Percentiles rank a stretch among this genome's conserved stretches.
Conservation (phyloP, 352 stramenopile species). For the Globisporangium cystogenes region DNA sequence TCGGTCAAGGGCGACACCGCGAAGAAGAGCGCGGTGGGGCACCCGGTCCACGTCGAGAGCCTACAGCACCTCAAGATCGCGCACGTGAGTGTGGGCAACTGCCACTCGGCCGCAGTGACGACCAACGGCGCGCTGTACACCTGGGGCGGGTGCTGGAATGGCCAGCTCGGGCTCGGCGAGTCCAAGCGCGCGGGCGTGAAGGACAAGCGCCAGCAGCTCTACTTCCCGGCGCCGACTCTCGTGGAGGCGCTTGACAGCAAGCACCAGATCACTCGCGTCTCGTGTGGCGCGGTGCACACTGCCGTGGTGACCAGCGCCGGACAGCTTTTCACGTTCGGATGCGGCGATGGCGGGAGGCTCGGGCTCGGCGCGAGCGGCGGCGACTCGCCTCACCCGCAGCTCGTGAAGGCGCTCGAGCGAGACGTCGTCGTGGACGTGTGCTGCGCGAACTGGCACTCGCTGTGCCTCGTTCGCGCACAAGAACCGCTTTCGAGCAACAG, state of each 20-base stretch:
- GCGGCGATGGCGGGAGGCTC: constrained; percentile 86
- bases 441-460: constrained; percentile 64
- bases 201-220: constrained; percentile 40
- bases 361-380: constrained; percentile 55
- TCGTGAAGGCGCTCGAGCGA: constrained; percentile 36
- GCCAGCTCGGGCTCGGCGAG: constrained; percentile 59
- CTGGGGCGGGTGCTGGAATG: constrained; percentile 68
- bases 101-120: constrained; percentile 48
- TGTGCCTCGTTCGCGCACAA: constrained; percentile 37
- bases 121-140: constrained; percentile 43
- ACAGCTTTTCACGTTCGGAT: constrained; percentile 83
- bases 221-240: constrained; percentile 58
- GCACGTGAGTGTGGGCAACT: constrained; percentile 55
- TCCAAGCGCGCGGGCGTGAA: constrained; percentile 46
- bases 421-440: constrained; percentile 54
- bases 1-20: not conserved
- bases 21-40: not conserved
- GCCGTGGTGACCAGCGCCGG: constrained; percentile 48
- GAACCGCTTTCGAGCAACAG: constrained; percentile 7
- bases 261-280: constrained; percentile 58
- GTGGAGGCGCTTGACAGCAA: constrained; percentile 38
- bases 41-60: not conserved
- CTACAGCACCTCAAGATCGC: constrained; percentile 13
- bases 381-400: constrained; percentile 39
- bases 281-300: constrained; percentile 86